Evolutionary conservation across 106 monocot species (phyloP), one percentile per base, ranked within the genome.

Genomic region (Amphibolis antarctica): DNA sequence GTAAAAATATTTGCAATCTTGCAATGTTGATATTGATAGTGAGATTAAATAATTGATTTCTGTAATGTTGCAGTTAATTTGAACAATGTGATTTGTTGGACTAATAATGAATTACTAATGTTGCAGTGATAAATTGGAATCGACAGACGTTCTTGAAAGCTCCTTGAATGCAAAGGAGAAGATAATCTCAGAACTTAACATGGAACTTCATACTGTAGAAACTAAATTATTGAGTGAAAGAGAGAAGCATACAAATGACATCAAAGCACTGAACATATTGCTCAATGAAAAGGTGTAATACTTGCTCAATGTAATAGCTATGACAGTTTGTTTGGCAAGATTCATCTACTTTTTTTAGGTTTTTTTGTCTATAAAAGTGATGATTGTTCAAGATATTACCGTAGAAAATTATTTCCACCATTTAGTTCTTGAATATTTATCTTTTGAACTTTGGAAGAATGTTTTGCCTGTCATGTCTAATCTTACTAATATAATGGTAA

Each of bases 121-220:
- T 46, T 25, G 14, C 83, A 96, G 94, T 82, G 84, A 89, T 67
- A 71, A 77, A 59, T 53, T 76, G 71, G 94, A 84, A 63, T 76
- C 86, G 9, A 89, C 43, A 63, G 71, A 72, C 62, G 72, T 79
- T 17, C 83, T 89, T 65, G 86, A 96, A 65, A 96, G 65, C 83
- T 89, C 94, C 44, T 72, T 96, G 65, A 81, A 71, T 80, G 86
- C 84, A n/a, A 96, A 96, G 68, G 94, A 96, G 73, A 96, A 89
- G 73, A 76, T 89, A 57, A 89, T 96, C 24, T 89, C 94, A 28
- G 89, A 96, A 66, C 76, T 96, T 67, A 89, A 89, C 58, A 74
- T 81, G 75, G 89, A 96, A 72, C 78, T 96, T 66, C 94, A 80
- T 76, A 79, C 79, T 48, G 78, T 96, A 53, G 94, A 96, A 78